These are phyloP conservation scores for Citrus unshiu DNA, from an alignment of 345 rosid genomes.

Conservation along the genomic window DNA sequence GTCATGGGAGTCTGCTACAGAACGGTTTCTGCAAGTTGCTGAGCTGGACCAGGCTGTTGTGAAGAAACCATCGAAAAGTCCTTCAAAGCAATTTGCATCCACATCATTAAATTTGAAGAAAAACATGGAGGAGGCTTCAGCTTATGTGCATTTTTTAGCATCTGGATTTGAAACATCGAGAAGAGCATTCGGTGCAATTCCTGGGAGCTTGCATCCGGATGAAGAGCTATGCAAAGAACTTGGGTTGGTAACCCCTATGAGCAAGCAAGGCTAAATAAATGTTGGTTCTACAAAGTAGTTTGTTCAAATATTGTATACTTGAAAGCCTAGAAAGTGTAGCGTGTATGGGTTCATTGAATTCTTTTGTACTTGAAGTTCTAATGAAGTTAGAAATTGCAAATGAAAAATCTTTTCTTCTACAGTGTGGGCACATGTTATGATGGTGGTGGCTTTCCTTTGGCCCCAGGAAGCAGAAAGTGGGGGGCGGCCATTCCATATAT, in stretches of 20 bases:
- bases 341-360: neutral
- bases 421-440: neutral
- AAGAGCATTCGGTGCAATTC: conserved; percentile 79
- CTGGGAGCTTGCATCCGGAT: conserved; percentile 77
- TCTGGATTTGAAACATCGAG: conserved; percentile 76
- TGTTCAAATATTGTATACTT: too few relatives aligned
- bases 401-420: neutral
- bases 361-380: neutral
- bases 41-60: conserved; percentile 30
- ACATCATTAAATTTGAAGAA: conserved; percentile 38
- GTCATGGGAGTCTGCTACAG: conserved; percentile 92
- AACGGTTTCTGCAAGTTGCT: conserved; percentile 60
- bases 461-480: too few relatives aligned
- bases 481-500: neutral
- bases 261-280: conserved; percentile 13
- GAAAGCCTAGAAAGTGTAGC: neutral
- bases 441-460: neutral
- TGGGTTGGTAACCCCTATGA: conserved; percentile 43
- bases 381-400: neutral
- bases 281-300: neutral
- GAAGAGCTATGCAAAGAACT: conserved; percentile 77
- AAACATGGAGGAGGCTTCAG: conserved; percentile 70
- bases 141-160: conserved; percentile 58
- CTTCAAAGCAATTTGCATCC: conserved; percentile 42
- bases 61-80: conserved; percentile 9